Evolutionary conservation across 192 early-diverging fungal species (phyloP).

Genomic region (Rhizophagus prolifer): DNA sequence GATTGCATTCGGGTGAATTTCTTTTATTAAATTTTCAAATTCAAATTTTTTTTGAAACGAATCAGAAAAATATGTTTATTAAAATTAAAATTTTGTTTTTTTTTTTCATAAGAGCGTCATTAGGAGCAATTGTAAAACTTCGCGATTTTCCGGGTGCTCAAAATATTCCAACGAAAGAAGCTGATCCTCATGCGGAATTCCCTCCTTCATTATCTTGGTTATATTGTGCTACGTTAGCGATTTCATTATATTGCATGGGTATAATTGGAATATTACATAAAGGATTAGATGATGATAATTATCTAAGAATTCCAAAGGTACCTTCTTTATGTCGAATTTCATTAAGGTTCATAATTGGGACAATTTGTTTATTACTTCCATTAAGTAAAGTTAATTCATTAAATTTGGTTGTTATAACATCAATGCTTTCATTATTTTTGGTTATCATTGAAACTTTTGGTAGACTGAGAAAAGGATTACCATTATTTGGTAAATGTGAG

Average conservation of each 20-base stretch:
- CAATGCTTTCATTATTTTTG: constrained; percentile 14
- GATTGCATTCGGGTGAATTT: constrained; percentile 22
- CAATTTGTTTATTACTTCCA: constrained; percentile 25
- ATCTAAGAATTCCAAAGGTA: constrained; percentile 30
- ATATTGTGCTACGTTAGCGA: constrained; percentile 16
- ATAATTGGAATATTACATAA: constrained; percentile 30
- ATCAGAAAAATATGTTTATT: too few species aligned
- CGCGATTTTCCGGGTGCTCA: constrained; percentile 24
- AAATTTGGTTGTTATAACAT: constrained; percentile 2
- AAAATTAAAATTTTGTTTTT: neutral
- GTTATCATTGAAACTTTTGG: constrained; percentile 30
- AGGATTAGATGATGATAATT: constrained; percentile 27
- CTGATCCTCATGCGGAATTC: neutral
- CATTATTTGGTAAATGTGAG: constrained; percentile 18
- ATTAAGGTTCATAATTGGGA: constrained; percentile 17
- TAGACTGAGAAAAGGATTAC: constrained; percentile 2
- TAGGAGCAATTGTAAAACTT: constrained; percentile 6
- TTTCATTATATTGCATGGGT: constrained; percentile 28
- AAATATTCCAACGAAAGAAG: neutral
- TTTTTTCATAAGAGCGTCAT: constrained; percentile 12
- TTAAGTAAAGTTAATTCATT: constrained; percentile 21
- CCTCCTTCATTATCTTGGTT: neutral
- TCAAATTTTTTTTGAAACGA: too few species aligned
- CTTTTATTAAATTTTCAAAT: neutral
- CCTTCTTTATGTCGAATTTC: constrained; percentile 3